Conservation (phyloP, 2,329 filamentous ascomycete genomes). For the Fusarium newnesense region DNA sequence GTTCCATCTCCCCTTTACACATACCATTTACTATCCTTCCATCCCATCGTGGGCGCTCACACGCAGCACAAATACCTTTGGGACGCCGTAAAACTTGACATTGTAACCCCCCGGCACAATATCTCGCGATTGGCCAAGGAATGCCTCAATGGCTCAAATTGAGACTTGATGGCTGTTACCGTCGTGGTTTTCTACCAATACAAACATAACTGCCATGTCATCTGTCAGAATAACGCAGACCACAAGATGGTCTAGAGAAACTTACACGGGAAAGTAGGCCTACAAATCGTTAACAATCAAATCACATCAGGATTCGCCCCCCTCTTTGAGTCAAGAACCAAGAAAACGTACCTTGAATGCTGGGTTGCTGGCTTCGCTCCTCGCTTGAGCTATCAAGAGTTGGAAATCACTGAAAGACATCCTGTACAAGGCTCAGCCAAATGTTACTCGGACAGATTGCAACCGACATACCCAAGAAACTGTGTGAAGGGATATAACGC, state of each 20-base stretch:
- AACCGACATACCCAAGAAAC: slow-evolving; percentile 54
- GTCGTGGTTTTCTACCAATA: slow-evolving; percentile 66
- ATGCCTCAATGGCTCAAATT: background rate
- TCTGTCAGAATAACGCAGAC: slow-evolving; percentile 10
- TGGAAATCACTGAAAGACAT: slow-evolving; percentile 69
- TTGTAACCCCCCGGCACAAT: background rate
- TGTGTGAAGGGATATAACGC: slow-evolving; percentile 67
- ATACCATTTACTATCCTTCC: background rate
- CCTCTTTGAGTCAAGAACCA: background rate
- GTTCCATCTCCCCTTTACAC: background rate
- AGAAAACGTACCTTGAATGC: slow-evolving; percentile 61
- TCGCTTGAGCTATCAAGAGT: slow-evolving; percentile 65
- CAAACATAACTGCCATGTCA: slow-evolving; percentile 64
- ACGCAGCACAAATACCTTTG: background rate
- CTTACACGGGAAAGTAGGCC: slow-evolving; percentile 72
- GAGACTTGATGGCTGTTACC: slow-evolving; percentile 15
- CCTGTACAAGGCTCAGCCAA: slow-evolving; percentile 48
- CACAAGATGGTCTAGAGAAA: slow-evolving; percentile 16
- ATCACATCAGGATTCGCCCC: slow-evolving; percentile 8
- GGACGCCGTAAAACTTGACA: background rate
- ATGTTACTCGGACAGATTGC: background rate
- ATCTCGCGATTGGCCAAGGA: background rate
- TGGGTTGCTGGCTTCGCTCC: slow-evolving; percentile 62
- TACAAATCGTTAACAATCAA: slow-evolving; percentile 39
- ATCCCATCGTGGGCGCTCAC: background rate